phyloP scores from a whole-genome alignment of 2,329 filamentous ascomycete species.

The Fusarium nelsonii region DNA sequence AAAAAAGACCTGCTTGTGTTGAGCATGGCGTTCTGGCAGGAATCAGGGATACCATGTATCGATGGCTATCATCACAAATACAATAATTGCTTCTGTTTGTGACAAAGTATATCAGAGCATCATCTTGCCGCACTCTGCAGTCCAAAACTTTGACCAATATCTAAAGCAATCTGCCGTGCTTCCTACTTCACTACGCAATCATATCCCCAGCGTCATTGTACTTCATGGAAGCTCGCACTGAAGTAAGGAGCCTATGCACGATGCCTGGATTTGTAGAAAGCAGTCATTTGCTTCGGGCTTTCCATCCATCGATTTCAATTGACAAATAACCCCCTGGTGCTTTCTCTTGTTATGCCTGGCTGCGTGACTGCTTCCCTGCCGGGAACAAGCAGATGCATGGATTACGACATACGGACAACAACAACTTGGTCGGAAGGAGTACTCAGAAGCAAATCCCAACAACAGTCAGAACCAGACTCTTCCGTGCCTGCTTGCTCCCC shows the following conservation, averaged over 20 bases:
- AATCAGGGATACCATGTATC: background rate
- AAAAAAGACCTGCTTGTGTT: background rate
- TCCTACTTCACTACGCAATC: no score
- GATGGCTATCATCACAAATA: background rate
- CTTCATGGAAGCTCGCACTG: no score
- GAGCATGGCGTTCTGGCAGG: constrained; percentile 28
- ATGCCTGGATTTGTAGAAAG: background rate
- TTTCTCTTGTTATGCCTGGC: background rate
- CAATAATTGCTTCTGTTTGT: constrained; percentile 2
- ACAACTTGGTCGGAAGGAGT: background rate
- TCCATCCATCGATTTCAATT: background rate
- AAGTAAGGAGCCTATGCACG: no score
- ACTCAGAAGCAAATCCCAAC: background rate
- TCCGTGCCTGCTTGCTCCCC: background rate
- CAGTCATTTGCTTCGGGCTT: no score
- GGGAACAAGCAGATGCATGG: background rate
- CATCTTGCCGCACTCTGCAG: background rate
- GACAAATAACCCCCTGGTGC: background rate
- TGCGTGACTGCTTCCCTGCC: background rate
- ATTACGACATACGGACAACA: background rate
- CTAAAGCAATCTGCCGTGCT: background rate
- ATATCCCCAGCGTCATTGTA: no score
- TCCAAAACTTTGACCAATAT: background rate
- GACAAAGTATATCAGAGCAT: background rate
- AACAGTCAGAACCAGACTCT: background rate